Evolutionary conservation across 75 land plant species (phyloP).

Genomic region (Picea sitchensis): DNA sequence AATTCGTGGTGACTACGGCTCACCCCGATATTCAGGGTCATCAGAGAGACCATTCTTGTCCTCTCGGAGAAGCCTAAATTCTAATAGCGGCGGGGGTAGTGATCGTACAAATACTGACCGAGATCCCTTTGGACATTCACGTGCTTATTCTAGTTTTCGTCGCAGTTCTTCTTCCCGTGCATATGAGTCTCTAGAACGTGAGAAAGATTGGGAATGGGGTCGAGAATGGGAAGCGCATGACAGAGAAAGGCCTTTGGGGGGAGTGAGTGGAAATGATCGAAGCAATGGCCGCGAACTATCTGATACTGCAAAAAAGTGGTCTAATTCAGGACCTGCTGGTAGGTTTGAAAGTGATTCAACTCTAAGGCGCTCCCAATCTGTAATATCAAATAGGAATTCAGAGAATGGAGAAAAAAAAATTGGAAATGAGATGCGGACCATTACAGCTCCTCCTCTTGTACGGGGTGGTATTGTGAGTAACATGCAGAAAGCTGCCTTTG

Average conservation of each 20-base stretch:
- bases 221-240: constrained; percentile 30
- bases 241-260: constrained; percentile 37
- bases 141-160: constrained; percentile 39
- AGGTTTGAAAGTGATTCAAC: constrained; percentile 40
- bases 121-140: constrained; percentile 20
- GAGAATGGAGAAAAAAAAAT: constrained; percentile 38
- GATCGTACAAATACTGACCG: constrained; percentile 16
- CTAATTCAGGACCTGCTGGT: constrained; percentile 11
- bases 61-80: constrained; percentile 18
- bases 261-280: constrained; percentile 24
- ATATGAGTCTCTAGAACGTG: constrained; percentile 23
- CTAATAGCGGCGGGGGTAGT: constrained; percentile 15
- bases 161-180: constrained; percentile 23
- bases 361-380: constrained; percentile 55
- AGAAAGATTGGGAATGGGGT: constrained; percentile 51
- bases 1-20: constrained; percentile 17
- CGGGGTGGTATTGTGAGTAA: constrained; percentile 26
- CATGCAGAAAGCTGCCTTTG: constrained; percentile 60
- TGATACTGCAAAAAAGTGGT: constrained; percentile 27
- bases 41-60: constrained; percentile 18
- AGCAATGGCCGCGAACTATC: constrained; percentile 26
- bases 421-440: constrained; percentile 18
- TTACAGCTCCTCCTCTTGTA: constrained; percentile 22
- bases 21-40: constrained; percentile 27
- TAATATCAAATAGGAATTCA: constrained; percentile 38